Base-by-base conservation (phyloP, 139 green algal species). In the Chlorella vulgaris region DNA sequence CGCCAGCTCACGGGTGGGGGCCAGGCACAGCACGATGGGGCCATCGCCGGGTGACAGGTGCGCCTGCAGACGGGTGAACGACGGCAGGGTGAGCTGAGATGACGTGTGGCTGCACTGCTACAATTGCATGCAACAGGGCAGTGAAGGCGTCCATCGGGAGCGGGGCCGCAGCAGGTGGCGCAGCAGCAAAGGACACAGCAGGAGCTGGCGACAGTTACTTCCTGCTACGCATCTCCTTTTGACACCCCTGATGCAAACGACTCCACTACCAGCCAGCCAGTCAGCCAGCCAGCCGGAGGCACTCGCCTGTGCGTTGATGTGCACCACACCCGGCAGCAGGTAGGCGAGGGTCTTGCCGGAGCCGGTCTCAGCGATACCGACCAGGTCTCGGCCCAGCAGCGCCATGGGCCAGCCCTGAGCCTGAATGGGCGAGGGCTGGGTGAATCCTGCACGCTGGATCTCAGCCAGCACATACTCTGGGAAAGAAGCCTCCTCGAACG, bases 1-100 rank as follows among this genome's bases (percentile, higher is more conserved):
- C 13, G 95, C 93, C 80, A 98, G 90, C 89, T 98, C 95, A 22
- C 96, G 92, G 4, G 96, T 99, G 29, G 96, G 96, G 4, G 95
- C 95, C 69, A 99, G 68, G 1, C 92, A 85, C 70, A 98, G 88
- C 78, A 98, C 96, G 61, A 98, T 98, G 26, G 96, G 96, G 26
- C 96, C 95, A 82, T 98, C 95, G 38, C 95, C 95, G 39, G 92
- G 89, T 80, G 95, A 91, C 74, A 80, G 74, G 58, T 80, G 74
- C 38, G 74, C 38, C 74, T 80, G 69, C 69, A 63, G 33, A 2
- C 3, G 31, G 63, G 33, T 7, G 63, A 33, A 10, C 15, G 31
- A 3, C 26, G 33, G 63, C n/a, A n/a, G n/a, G n/a, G n/a, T n/a
- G n/a, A n/a, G n/a, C n/a, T n/a, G n/a, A n/a, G n/a, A n/a, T n/a